phyloP scores from a whole-genome alignment of 805 yeast species.

The Saccharomycopsis sp. region DNA sequence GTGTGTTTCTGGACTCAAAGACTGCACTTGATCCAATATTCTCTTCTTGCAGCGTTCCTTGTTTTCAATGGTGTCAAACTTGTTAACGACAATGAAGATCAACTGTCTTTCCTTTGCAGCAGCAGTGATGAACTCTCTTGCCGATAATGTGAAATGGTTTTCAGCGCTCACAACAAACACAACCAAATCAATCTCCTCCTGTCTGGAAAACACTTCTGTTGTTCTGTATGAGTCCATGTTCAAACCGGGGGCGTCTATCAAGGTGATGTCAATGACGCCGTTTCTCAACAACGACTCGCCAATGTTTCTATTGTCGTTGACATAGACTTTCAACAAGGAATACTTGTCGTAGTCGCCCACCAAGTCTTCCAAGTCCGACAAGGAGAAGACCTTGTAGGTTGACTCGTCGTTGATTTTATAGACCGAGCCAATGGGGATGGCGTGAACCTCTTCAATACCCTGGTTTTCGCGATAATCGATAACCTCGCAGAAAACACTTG shows the following conservation, averaged over 20 bases:
- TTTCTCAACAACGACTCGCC: conserved; percentile 69
- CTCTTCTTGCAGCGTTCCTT: conserved; percentile 68
- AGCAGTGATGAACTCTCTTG: conserved; percentile 83
- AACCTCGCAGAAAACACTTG: conserved; percentile 92
- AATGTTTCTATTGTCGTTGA: conserved; percentile 61
- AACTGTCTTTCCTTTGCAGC: conserved; percentile 88
- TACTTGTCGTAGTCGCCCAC: conserved; percentile 69
- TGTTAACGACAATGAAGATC: conserved; percentile 88
- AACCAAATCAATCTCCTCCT: conserved; percentile 93
- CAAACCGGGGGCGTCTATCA: conserved; percentile 96
- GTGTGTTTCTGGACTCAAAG: conserved; percentile 81
- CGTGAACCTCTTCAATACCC: conserved; percentile 86
- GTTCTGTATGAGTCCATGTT: conserved; percentile 91
- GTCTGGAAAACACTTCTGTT: conserved; percentile 88
- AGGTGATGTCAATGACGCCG: conserved; percentile 84
- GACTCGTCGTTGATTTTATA: conserved; percentile 52
- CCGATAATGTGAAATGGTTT: conserved; percentile 89
- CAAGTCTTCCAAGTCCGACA: conserved; percentile 54
- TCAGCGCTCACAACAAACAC: conserved; percentile 95
- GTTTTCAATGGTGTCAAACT: conserved; percentile 78
- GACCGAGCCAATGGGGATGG: conserved; percentile 49
- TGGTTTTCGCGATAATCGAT: conserved; percentile 71
- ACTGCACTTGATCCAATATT: conserved; percentile 78
- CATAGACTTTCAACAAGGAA: conserved; percentile 68
- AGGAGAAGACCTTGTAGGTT: conserved; percentile 48